Base-by-base conservation (phyloP, 2,329 filamentous ascomycete genomes). In the Fusarium drepaniforme region DNA sequence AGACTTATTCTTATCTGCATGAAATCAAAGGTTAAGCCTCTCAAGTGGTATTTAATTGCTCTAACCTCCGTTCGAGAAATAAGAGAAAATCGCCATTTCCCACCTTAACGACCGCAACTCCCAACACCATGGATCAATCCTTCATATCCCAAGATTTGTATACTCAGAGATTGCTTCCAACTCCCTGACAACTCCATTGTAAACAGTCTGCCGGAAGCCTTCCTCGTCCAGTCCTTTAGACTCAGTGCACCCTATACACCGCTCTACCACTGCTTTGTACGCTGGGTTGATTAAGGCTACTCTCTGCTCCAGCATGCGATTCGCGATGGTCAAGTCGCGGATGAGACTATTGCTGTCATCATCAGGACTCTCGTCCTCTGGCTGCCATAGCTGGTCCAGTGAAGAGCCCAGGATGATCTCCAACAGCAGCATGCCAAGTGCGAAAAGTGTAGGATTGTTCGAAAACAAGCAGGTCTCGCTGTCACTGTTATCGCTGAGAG, bases 361-460 rank as follows among this genome's bases (percentile, higher is more conserved):
- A 6, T 68, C 23, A 7, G 64, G 23, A 0, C 5, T 4, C 0
- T 9, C 61, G 1, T 71, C 25, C 1, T 25, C 40, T 0, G 28
- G 21, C 6, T 28, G 15, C n/a, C 62, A 67, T 3, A 68, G 56
- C 3, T 63, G 35, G 5, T 73, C 70, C 9, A 75, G 46, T 1
- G 58, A 63, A 5, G 33, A 53, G 0, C 72, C 72, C 5, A 72
- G 33, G 1, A 75, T 70, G 18, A 75, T 70, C 30, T 75, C 72
- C 12, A 73, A 5, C 1, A 75, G 42, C 6, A 74, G 30, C 13
- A 74, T 64, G 0, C 73, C 73, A 9, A 75, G 33, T 2, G 69
- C 72, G 1, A 74, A 68, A 0, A 74, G 56, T 1, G 72, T 74
- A 0, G 72, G 69, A 5, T 72, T 75, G 4, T 1, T 56, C 13